A percentile compares a stretch with the other conserved stretches of the same genome.
These are phyloP conservation scores for Venustampulla echinocandica DNA, from an alignment of 495 filamentous ascomycete species.

Conservation along the genomic window DNA sequence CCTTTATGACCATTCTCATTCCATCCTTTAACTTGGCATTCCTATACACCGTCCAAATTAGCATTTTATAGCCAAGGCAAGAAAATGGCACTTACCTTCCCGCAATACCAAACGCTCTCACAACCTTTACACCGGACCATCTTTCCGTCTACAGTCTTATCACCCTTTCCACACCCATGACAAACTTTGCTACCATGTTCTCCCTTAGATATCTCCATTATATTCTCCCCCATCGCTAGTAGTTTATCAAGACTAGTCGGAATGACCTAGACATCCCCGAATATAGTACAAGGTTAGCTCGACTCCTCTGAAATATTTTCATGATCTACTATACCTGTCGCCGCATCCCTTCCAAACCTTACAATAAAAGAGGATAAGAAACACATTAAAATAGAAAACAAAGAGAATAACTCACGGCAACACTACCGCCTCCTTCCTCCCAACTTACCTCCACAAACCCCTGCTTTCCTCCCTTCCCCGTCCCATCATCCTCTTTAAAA, in stretches of 20 bases:
- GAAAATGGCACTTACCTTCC: constrained; percentile 13
- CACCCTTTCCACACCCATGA: constrained; percentile 43
- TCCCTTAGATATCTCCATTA: not conserved
- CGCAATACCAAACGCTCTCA: constrained; percentile 18
- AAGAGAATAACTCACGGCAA: constrained; percentile 3
- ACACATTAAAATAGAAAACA: not conserved
- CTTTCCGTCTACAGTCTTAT: constrained; percentile 62
- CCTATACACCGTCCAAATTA: constrained; percentile 3
- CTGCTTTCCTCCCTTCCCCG: constrained; percentile 12
- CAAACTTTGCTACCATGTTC: constrained; percentile 28
- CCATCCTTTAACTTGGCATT: constrained; percentile 17
- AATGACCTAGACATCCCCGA: too few relatives aligned
- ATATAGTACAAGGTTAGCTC: too few relatives aligned
- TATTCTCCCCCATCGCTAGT: constrained; percentile 2
- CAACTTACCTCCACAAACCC: constrained; percentile 11
- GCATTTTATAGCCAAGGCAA: not conserved
- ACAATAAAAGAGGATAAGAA: constrained; percentile 1
- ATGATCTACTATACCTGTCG: not conserved
- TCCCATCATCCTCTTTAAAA: not conserved
- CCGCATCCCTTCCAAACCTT: not conserved
- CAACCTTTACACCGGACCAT: constrained; percentile 52
- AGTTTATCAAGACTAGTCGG: constrained; percentile 13
- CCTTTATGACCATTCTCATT: constrained; percentile 17
- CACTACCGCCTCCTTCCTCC: not conserved
- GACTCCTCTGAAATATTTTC: too few relatives aligned